These are phyloP conservation scores for Neurospora sp. DNA, from an alignment of 495 filamentous ascomycete genomes.

Conservation along the genomic window DNA sequence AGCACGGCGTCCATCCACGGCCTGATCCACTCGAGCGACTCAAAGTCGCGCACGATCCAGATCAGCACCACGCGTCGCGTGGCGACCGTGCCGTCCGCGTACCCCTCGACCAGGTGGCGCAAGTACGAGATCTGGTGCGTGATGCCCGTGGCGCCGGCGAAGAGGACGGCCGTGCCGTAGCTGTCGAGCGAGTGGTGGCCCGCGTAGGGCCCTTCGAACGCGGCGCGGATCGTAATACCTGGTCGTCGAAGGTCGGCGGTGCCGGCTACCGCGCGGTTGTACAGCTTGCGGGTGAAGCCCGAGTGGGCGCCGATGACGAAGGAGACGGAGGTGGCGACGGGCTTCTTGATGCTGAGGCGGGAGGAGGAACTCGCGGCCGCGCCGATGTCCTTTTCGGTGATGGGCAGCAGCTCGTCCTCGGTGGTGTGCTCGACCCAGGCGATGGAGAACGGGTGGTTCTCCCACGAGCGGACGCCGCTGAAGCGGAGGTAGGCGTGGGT, in stretches of 20 bases:
- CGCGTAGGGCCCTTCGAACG: conserved; percentile 81
- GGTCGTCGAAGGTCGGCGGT: not conserved
- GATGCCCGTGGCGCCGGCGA: conserved; percentile 88
- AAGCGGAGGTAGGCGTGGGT: conserved; percentile 86
- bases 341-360: conserved; percentile 7
- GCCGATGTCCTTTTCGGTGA: conserved; percentile 19
- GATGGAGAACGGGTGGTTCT: conserved; percentile 87
- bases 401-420: conserved; percentile 15
- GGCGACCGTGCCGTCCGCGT: conserved; percentile 62
- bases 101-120: conserved; percentile 64
- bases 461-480: conserved; percentile 62
- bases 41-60: conserved; percentile 83
- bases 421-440: conserved; percentile 59
- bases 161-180: conserved; percentile 81
- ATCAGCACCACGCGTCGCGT: conserved; percentile 72
- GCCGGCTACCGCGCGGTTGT: conserved; percentile 32
- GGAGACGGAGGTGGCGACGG: conserved; percentile 30
- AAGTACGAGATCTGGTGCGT: conserved; percentile 90
- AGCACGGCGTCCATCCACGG: conserved; percentile 89
- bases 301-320: conserved; percentile 77
- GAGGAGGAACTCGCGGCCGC: not conserved
- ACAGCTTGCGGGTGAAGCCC: conserved; percentile 79
- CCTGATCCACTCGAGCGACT: conserved; percentile 84
- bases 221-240: conserved; percentile 29
- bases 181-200: conserved; percentile 73